Percentiles rank a stretch among this genome's conserved stretches.
phyloP scores from a whole-genome alignment of 345 rosid species.

The Gynandropsis gynandra region DNA sequence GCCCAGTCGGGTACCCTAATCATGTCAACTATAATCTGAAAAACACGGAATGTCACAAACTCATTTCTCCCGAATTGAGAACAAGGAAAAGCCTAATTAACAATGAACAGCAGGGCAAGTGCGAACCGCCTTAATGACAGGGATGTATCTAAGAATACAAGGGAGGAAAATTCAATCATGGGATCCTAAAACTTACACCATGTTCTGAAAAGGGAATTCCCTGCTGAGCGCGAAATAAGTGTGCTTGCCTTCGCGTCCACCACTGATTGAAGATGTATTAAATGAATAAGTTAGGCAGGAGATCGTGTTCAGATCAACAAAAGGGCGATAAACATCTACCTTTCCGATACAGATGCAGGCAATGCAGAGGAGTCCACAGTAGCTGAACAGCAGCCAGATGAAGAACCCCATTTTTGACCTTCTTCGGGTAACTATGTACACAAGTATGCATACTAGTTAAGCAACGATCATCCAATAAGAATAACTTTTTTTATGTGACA shows the following conservation, averaged over 20 bases:
- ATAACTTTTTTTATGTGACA: background rate
- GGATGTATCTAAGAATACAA: slow-evolving; percentile 7
- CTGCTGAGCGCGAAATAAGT: slow-evolving; percentile 76
- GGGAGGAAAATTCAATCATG: slow-evolving; percentile 8
- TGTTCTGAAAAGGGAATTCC: slow-evolving; percentile 93
- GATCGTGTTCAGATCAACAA: slow-evolving; percentile 7
- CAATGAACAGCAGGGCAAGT: background rate
- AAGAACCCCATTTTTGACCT: slow-evolving; percentile 97
- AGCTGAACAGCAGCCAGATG: slow-evolving; percentile 94
- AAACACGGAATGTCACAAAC: slow-evolving; percentile 11
- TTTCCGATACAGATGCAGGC: slow-evolving; percentile 76
- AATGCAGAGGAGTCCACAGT: slow-evolving; percentile 81
- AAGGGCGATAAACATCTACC: slow-evolving; percentile 29
- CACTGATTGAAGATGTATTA: slow-evolving; percentile 38
- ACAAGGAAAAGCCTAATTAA: slow-evolving; percentile 13
- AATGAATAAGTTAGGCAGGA: slow-evolving; percentile 11
- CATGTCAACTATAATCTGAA: slow-evolving; percentile 90
- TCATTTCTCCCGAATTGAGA: slow-evolving; percentile 10
- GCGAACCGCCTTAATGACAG: background rate
- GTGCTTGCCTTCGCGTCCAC: slow-evolving; percentile 84
- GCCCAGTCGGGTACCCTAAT: slow-evolving; percentile 97
- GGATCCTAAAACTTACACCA: slow-evolving; percentile 53
- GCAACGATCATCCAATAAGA: slow-evolving; percentile 6
- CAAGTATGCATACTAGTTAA: slow-evolving; percentile 17
- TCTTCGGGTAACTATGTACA: slow-evolving; percentile 67